Conservation (phyloP, 768 basidiomycete species). For the Xerocomellus intermedius region DNA sequence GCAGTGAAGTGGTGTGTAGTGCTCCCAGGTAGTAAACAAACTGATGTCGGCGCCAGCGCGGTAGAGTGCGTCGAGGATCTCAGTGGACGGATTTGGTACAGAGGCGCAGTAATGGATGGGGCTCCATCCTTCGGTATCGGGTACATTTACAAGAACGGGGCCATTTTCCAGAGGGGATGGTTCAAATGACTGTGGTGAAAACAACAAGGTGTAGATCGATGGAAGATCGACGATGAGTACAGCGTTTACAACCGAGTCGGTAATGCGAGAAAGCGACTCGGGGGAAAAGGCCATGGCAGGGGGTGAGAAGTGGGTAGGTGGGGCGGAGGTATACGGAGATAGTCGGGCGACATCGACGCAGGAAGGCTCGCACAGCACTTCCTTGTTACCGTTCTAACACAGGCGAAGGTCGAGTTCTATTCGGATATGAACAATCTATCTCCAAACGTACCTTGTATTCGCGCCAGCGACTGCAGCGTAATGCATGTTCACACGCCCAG, state of each 20-base stretch:
- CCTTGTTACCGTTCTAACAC: constrained; percentile 33
- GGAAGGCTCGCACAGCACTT: constrained; percentile 26
- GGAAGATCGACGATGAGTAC: constrained; percentile 49
- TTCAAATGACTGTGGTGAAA: constrained; percentile 45
- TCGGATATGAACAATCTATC: neutral
- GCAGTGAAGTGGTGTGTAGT: constrained; percentile 68
- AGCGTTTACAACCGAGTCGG: constrained; percentile 54
- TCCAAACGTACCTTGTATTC: constrained; percentile 51
- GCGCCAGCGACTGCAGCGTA: constrained; percentile 60
- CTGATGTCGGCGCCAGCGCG: constrained; percentile 74
- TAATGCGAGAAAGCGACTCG: constrained; percentile 42
- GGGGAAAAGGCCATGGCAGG: constrained; percentile 35
- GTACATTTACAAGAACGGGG: constrained; percentile 63
- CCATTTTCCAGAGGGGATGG: constrained; percentile 38
- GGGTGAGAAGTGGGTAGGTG: constrained; percentile 29
- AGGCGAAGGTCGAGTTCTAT: neutral
- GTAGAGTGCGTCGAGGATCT: constrained; percentile 68
- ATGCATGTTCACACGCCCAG: constrained; percentile 66
- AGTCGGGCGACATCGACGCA: constrained; percentile 20
- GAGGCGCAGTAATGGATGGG: constrained; percentile 69
- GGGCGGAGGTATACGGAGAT: constrained; percentile 26
- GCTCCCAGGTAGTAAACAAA: constrained; percentile 62
- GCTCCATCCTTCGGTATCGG: constrained; percentile 69
- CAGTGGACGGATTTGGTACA: constrained; percentile 51
- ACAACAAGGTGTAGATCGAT: constrained; percentile 54